A percentile compares a stretch with the other conserved stretches of the same genome.
Conservation (phyloP, 2,329 filamentous ascomycete species). For the Cordyceps javanica region DNA sequence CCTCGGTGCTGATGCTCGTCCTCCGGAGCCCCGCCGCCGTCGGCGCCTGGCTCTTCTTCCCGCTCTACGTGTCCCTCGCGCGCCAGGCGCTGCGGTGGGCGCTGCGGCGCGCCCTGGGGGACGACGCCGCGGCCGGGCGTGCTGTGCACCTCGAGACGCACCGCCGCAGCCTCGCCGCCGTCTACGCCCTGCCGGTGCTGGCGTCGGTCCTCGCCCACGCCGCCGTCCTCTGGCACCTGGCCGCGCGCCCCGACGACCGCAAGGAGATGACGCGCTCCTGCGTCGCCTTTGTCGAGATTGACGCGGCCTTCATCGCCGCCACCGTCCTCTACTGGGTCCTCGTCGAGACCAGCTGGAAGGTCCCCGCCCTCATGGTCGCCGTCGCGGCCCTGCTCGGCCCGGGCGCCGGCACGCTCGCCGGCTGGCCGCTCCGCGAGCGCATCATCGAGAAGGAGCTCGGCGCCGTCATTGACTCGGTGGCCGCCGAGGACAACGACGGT, state of each 20-base stretch:
- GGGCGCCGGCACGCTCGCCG: constrained; percentile 31
- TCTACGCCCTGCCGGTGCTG: constrained; percentile 40
- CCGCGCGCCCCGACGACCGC: constrained; percentile 37
- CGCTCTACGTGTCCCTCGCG: constrained; percentile 40
- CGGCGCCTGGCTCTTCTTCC: constrained; percentile 46
- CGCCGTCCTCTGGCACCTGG: constrained; percentile 34
- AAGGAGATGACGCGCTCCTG: constrained; percentile 44
- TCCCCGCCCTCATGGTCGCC: constrained; percentile 26
- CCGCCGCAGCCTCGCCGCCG: constrained; percentile 28
- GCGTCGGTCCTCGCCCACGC: constrained; percentile 38
- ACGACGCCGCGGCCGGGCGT: constrained; percentile 22
- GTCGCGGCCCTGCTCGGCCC: constrained; percentile 29
- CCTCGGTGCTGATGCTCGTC: constrained; percentile 41
- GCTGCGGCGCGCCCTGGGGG: constrained; percentile 20
- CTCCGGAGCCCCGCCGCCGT: constrained; percentile 31
- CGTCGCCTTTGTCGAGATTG: constrained; percentile 40
- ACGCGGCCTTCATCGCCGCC: constrained; percentile 37
- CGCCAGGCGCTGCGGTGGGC: constrained; percentile 30
- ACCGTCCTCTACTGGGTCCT: constrained; percentile 49
- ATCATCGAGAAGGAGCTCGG: constrained; percentile 23
- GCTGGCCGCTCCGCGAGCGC: constrained; percentile 34
- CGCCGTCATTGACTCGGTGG: constrained; percentile 12
- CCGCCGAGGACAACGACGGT: constrained; percentile 13
- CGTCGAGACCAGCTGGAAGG: constrained; percentile 42
- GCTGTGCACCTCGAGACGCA: constrained; percentile 39